Evolutionary conservation across 2,329 filamentous ascomycete species (phyloP), one percentile per base, ranked within the genome.

Genomic region (Talaromyces rugulosus): DNA sequence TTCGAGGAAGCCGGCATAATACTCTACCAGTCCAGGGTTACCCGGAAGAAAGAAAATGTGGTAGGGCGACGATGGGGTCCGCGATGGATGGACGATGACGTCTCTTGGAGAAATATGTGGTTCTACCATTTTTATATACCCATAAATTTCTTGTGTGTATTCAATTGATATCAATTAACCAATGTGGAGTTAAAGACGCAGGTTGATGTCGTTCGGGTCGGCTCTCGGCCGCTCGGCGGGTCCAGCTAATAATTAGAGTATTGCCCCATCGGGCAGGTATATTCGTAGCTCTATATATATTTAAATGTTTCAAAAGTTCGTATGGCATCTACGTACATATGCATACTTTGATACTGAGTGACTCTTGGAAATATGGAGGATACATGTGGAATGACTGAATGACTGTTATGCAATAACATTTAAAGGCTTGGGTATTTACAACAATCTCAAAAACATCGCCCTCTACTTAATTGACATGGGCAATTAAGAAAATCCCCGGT

Each of bases 1-100:
- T 2, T 27, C 31, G 14, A 63, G 31, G 14, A 63, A 63, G 33
- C 47, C 34, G 11, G 59, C 54, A 16, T 63, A 63, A 51, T 61
- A 63, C 50, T 63, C 47, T 28, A 63, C 55, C 18, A 63, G 23
- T 2, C 62, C 62, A 14, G 62, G 62, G n/a, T 63, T 63, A 6
- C 62, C 62, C 34, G 62, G 62, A 8, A 63, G 62, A 28, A 63
- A 61, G 55, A 63, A 63, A 31, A 63, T 63, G 55, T 63, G 62
- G 16, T 61, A 63, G 27, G 55, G 42, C 3, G 58, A 50, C 5
- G 58, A 50, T 12, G 58, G 23, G 8, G 54, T 44, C 1, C 33
- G 54, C 1, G 62, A 53, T 1, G 58, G 47, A 8, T 50, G 36
- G 7, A 2, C 18, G 30, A 63, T 55, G 36, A 58, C 44, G 47